Percentiles rank a stretch among this genome's conserved stretches.
Evolutionary conservation across 1,284 basidiomycete species (phyloP).

Genomic region (Ustilago bromivora): DNA sequence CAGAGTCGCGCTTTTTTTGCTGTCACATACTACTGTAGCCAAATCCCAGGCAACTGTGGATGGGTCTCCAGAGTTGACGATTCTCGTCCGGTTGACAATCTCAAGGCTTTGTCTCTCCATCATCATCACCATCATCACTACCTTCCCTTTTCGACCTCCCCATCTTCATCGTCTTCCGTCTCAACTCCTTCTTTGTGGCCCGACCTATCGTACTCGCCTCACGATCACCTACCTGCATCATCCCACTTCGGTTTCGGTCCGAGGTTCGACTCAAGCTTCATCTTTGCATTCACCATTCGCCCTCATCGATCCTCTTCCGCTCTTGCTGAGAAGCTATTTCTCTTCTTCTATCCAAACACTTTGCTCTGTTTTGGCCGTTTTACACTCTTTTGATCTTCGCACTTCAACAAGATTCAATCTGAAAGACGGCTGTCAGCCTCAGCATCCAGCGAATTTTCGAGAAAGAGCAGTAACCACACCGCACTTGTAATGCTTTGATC

Average conservation of each 20-base stretch:
- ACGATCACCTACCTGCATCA: not conserved
- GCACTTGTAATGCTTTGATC: constrained; percentile 27
- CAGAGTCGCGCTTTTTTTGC: not conserved
- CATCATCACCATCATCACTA: constrained; percentile 6
- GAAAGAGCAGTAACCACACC: not conserved
- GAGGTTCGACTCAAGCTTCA: not conserved
- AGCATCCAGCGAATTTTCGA: not conserved
- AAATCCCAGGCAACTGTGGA: not conserved
- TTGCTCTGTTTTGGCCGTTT: too few species aligned
- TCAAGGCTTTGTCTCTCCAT: not conserved
- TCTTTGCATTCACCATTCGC: not conserved
- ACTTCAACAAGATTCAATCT: not conserved
- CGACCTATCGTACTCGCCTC: not conserved
- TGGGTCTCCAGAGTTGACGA: not conserved
- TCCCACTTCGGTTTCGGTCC: not conserved
- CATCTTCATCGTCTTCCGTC: not conserved
- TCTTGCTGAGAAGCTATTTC: too few species aligned
- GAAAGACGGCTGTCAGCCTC: not conserved
- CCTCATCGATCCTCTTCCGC: not conserved
- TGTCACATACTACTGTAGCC: not conserved
- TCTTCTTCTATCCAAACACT: too few species aligned
- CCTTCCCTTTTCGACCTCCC: not conserved
- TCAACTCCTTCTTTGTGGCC: not conserved
- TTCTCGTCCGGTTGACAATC: constrained; percentile 8
- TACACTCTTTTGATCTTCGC: not conserved